Evolutionary conservation across 345 rosid genomes (phyloP).

Genomic region (Theobroma cacao): DNA sequence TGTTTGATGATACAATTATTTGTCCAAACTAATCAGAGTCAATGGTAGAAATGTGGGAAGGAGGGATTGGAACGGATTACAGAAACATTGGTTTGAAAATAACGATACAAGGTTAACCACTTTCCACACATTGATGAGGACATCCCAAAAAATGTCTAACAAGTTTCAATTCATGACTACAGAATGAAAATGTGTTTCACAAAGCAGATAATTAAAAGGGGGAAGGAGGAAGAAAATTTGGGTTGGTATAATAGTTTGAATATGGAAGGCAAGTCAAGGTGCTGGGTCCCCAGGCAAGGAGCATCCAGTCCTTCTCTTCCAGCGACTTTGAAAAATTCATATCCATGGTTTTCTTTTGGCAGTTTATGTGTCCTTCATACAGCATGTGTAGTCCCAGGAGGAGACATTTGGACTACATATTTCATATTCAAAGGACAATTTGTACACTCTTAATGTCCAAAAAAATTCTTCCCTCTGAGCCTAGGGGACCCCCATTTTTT

Average conservation of each 20-base stretch:
- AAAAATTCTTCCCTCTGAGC: slow-evolving; percentile 9
- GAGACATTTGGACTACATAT: slow-evolving; percentile 32
- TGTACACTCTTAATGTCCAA: slow-evolving; percentile 21
- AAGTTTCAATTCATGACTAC: neutral
- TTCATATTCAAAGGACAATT: slow-evolving; percentile 31
- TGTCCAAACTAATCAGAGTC: no score
- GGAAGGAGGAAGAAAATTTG: neutral
- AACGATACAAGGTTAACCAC: neutral
- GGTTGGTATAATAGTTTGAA: neutral
- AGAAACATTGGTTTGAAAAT: no score
- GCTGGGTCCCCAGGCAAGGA: slow-evolving; percentile 20
- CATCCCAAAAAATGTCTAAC: neutral
- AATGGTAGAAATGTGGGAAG: no score
- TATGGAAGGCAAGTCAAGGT: slow-evolving; percentile 6
- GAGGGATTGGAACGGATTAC: no score
- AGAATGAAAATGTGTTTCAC: slow-evolving; percentile 1
- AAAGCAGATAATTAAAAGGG: neutral
- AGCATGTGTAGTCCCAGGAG: slow-evolving; percentile 32
- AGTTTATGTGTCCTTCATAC: slow-evolving; percentile 21
- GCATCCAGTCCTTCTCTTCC: slow-evolving; percentile 4
- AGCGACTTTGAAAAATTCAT: neutral
- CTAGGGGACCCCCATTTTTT: slow-evolving; percentile 26
- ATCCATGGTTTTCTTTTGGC: slow-evolving; percentile 16
- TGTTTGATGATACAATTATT: no score
- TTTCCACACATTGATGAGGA: neutral